phyloP scores from a whole-genome alignment of 805 yeast species.

The Saturnispora quitensis region DNA sequence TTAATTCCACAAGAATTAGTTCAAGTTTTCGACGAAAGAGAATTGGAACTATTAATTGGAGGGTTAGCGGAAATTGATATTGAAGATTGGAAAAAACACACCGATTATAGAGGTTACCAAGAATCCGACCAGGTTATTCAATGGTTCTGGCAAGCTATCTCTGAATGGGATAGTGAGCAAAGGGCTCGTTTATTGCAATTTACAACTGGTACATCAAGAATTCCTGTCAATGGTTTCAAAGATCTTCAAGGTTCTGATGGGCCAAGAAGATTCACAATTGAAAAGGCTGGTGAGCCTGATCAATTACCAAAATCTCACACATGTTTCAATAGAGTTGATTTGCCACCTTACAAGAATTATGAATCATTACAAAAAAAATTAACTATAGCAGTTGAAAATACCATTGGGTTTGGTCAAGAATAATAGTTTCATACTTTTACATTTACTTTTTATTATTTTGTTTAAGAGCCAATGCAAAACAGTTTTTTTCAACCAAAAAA shows the following conservation, averaged over 20 bases:
- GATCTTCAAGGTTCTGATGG: constrained; percentile 99
- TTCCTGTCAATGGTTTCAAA: constrained; percentile 97
- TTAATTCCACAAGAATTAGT: constrained; percentile 94
- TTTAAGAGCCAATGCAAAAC: background rate
- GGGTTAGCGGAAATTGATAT: constrained; percentile 97
- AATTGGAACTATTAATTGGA: constrained; percentile 90
- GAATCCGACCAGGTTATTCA: constrained; percentile 93
- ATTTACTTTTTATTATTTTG: background rate
- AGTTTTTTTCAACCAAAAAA: background rate
- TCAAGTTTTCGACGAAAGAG: constrained; percentile 96
- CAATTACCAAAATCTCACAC: constrained; percentile 97
- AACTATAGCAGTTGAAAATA: constrained; percentile 95
- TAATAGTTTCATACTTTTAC: constrained; percentile 23
- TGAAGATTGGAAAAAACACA: constrained; percentile 98
- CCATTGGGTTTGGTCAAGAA: constrained; percentile 98
- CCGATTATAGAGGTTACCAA: constrained; percentile 96
- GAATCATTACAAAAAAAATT: constrained; percentile 82
- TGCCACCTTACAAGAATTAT: constrained; percentile 85
- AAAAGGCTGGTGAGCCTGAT: constrained; percentile 89
- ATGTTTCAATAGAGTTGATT: constrained; percentile 96
- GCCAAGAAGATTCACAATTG: constrained; percentile 97
- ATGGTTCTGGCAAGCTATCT: constrained; percentile 97
- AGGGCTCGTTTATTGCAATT: constrained; percentile 92
- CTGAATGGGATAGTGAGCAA: constrained; percentile 94
- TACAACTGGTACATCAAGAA: constrained; percentile 98